Percentiles rank a stretch among this genome's conserved stretches.
These are phyloP conservation scores for Babesia ovata DNA, from an alignment of 169 alveolate genomes.

Conservation along the genomic window DNA sequence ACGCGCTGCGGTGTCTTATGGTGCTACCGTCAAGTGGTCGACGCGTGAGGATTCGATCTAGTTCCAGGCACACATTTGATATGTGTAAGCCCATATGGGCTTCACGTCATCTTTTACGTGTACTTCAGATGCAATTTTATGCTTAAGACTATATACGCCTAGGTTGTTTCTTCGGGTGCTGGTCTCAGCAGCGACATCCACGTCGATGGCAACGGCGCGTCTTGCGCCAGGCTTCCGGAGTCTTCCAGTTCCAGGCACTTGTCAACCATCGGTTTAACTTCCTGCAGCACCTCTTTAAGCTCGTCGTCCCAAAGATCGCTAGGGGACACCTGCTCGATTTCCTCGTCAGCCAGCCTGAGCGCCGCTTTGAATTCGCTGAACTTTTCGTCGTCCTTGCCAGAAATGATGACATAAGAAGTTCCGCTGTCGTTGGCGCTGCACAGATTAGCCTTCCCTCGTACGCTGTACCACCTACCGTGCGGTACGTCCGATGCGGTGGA, in stretches of 20 bases:
- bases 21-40: no score
- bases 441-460: not conserved
- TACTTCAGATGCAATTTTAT: no score
- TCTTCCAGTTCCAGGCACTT: conserved; percentile 38
- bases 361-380: conserved; percentile 14
- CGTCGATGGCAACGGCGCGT: conserved; percentile 27
- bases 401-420: conserved; percentile 21
- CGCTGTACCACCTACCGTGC: conserved; percentile 87
- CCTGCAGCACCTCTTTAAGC: not conserved
- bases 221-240: conserved; percentile 27
- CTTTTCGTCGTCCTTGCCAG: conserved; percentile 18
- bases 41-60: no score
- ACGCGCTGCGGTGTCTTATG: no score
- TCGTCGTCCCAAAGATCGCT: conserved; percentile 2
- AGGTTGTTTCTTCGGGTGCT: not conserved
- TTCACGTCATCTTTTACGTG: no score
- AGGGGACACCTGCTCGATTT: conserved; percentile 2
- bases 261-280: conserved; percentile 10
- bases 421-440: conserved; percentile 40
- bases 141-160: no score
- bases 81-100: no score
- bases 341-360: conserved; percentile 3
- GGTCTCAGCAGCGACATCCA: conserved; percentile 24
- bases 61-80: no score
- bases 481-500: conserved; percentile 96